A percentile compares a stretch with the other conserved stretches of the same genome.
phyloP scores from a whole-genome alignment of 2,329 filamentous ascomycete species.

The Septoria petroselini region DNA sequence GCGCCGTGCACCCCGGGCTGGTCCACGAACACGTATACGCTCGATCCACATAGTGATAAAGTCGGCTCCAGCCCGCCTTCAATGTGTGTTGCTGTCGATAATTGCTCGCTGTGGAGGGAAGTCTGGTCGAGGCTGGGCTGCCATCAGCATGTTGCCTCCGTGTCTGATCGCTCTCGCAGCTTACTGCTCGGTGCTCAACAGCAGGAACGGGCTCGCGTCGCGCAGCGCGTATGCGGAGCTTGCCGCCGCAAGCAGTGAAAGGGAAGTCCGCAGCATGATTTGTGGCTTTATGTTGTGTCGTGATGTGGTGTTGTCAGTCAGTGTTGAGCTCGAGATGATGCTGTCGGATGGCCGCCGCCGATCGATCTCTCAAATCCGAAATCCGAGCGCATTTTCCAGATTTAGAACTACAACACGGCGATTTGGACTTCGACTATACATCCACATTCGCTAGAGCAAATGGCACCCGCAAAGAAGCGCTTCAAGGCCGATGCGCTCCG shows the following conservation, averaged over 20 bases:
- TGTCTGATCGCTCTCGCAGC: not conserved
- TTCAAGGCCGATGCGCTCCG: slow-evolving; percentile 12
- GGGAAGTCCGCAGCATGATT: slow-evolving; percentile 29
- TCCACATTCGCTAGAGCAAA: slow-evolving; percentile 2
- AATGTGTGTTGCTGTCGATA: slow-evolving; percentile 31
- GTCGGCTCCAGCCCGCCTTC: slow-evolving; percentile 40
- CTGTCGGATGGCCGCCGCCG: not conserved
- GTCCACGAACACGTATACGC: slow-evolving; percentile 68
- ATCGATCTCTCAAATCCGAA: not conserved
- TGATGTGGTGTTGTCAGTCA: slow-evolving; percentile 1
- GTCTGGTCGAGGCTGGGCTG: slow-evolving; percentile 10
- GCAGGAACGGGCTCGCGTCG: slow-evolving; percentile 63
- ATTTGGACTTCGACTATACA: slow-evolving; percentile 6
- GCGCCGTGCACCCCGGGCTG: slow-evolving; percentile 70
- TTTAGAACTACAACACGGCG: too few relatives aligned
- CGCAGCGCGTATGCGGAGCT: slow-evolving; percentile 61
- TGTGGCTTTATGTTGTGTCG: slow-evolving; percentile 15
- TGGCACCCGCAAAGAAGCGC: slow-evolving; percentile 14
- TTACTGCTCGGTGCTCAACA: slow-evolving; percentile 82
- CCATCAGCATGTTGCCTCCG: slow-evolving; percentile 7
- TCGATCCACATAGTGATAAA: slow-evolving; percentile 44
- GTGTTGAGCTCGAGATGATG: not conserved
- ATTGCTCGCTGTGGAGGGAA: slow-evolving; percentile 22
- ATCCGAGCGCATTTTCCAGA: slow-evolving; percentile 14
- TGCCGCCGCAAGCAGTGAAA: slow-evolving; percentile 29